Evolutionary conservation across 2,329 filamentous ascomycete genomes (phyloP).

Genomic region (Plenodomus tracheiphilus): DNA sequence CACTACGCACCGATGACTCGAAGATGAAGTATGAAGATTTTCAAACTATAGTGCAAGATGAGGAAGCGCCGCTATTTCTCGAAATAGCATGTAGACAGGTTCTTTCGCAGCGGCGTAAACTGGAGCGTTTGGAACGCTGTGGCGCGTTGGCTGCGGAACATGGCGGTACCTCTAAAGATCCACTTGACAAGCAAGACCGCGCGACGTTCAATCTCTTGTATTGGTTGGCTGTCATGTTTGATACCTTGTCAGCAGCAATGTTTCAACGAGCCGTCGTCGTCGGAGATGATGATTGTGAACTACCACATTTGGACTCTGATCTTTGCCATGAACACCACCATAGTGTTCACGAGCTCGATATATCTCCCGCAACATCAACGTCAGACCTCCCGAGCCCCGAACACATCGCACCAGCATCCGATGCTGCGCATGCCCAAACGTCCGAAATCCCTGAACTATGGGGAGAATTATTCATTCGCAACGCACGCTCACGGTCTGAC

Average conservation of each 20-base stretch:
- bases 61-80: slow-evolving; percentile 6
- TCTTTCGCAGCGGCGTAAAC: slow-evolving; percentile 7
- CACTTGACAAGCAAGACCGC: slow-evolving; percentile 38
- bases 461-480: slow-evolving; percentile 10
- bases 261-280: slow-evolving; percentile 52
- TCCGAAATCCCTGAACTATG: slow-evolving; percentile 33
- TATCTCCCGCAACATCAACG: slow-evolving; percentile 20
- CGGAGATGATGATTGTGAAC: slow-evolving; percentile 51
- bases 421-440: slow-evolving; percentile 40
- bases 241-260: slow-evolving; percentile 61
- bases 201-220: slow-evolving; percentile 59
- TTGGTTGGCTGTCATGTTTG: slow-evolving; percentile 64
- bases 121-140: slow-evolving; percentile 7
- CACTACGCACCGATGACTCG: neutral
- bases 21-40: slow-evolving; percentile 6
- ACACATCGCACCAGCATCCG: neutral
- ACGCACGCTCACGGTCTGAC: neutral
- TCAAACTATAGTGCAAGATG: slow-evolving; percentile 5
- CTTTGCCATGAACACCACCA: too few relatives aligned
- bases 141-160: slow-evolving; percentile 11
- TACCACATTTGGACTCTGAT: slow-evolving; percentile 11
- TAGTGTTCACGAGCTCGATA: slow-evolving; percentile 3
- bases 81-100: slow-evolving; percentile 10
- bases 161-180: slow-evolving; percentile 14
- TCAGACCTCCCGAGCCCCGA: slow-evolving; percentile 27